phyloP scores from a whole-genome alignment of 2,329 filamentous ascomycete genomes.

The Trichoderma oligosporum region DNA sequence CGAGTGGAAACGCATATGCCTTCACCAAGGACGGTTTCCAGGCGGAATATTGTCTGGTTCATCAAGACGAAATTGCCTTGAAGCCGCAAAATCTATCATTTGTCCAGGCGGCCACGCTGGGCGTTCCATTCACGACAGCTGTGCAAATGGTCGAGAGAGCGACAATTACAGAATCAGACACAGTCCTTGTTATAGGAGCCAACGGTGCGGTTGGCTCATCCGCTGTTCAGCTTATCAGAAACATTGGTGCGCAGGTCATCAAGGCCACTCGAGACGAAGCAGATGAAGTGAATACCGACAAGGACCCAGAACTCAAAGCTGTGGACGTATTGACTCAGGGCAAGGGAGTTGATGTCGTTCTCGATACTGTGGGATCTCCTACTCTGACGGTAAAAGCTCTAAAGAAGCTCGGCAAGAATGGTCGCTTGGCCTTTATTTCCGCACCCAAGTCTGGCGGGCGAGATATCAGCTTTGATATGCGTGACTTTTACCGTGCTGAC shows the following conservation, averaged over 20 bases:
- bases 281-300: constrained; percentile 8
- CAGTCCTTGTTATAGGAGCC: constrained; percentile 11
- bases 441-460: constrained; percentile 3
- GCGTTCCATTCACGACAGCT: constrained; percentile 20
- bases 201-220: constrained; percentile 11
- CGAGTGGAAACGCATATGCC: constrained; percentile 17
- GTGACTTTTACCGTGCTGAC: constrained; percentile 17
- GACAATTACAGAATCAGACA: constrained; percentile 6
- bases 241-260: constrained; percentile 7
- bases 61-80: constrained; percentile 4
- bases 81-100: constrained; percentile 18
- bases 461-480: constrained; percentile 17
- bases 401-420: constrained; percentile 4
- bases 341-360: constrained; percentile 6
- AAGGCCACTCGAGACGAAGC: constrained; percentile 6
- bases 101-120: constrained; percentile 14
- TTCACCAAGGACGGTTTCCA: constrained; percentile 19
- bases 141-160: constrained; percentile 15
- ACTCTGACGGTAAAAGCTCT: not conserved
- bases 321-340: constrained; percentile 5
- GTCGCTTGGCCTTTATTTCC: constrained; percentile 11
- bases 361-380: constrained; percentile 13
- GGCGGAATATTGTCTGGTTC: constrained; percentile 17
- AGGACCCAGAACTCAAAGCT: constrained; percentile 1
- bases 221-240: not conserved